phyloP scores from a whole-genome alignment of 306 rosid species.

The Lathyrus aphaca region DNA sequence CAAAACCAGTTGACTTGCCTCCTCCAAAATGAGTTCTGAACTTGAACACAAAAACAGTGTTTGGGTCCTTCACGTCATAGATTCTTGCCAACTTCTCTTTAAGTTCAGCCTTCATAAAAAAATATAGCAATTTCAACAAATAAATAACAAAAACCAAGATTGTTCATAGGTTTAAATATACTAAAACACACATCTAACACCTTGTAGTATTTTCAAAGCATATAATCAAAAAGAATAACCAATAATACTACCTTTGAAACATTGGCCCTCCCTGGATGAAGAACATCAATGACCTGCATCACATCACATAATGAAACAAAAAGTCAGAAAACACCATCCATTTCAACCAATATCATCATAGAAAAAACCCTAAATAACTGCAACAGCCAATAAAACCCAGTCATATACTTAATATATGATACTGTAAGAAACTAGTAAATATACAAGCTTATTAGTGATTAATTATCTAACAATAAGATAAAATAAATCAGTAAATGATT shows the following conservation, averaged over 20 bases:
- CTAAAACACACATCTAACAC: too few relatives aligned
- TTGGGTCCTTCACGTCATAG: slow-evolving; percentile 80
- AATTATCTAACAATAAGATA: background rate
- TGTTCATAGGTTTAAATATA: too few relatives aligned
- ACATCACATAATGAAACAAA: background rate
- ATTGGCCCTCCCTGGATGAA: slow-evolving; percentile 90
- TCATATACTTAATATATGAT: too few relatives aligned
- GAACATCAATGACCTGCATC: slow-evolving; percentile 71
- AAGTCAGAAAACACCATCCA: background rate
- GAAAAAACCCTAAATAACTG: background rate
- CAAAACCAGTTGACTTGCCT: slow-evolving; percentile 91
- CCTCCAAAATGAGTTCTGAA: slow-evolving; percentile 95
- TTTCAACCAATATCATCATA: background rate
- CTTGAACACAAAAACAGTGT: slow-evolving; percentile 80
- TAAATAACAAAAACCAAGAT: background rate
- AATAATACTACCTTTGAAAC: slow-evolving; percentile 71
- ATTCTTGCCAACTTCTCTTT: slow-evolving; percentile 77
- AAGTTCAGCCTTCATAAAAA: slow-evolving; percentile 61
- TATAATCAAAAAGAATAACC: background rate
- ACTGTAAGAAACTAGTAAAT: background rate
- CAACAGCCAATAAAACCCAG: background rate
- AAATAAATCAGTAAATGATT: background rate
- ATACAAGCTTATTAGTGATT: background rate
- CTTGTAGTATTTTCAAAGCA: background rate
- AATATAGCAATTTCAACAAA: background rate